Percentiles rank a stretch among this genome's conserved stretches.
These are phyloP conservation scores for Pythium monospermum DNA, from an alignment of 352 stramenopile species.

Conservation along the genomic window DNA sequence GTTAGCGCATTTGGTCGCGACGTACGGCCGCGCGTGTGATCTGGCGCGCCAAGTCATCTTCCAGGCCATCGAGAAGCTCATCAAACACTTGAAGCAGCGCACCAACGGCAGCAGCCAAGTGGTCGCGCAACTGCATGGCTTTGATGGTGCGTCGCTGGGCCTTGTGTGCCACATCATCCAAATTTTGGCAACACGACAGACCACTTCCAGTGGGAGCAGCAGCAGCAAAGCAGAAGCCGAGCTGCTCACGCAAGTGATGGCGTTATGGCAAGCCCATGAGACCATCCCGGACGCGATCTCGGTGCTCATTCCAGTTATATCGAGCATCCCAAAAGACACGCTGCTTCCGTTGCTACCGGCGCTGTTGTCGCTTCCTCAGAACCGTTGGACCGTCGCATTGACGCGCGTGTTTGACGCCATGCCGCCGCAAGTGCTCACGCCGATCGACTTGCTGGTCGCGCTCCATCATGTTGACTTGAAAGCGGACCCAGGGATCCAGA, in stretches of 20 bases:
- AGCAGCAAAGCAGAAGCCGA: constrained; percentile 25
- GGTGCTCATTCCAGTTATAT: constrained; percentile 63
- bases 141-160: constrained; percentile 48
- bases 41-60: constrained; percentile 67
- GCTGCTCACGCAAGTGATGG: constrained; percentile 58
- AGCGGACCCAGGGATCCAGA: constrained; percentile 61
- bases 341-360: constrained; percentile 60
- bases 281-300: constrained; percentile 59
- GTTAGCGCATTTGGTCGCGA: constrained; percentile 46
- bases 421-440: constrained; percentile 56
- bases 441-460: constrained; percentile 65
- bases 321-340: constrained; percentile 44
- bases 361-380: constrained; percentile 46
- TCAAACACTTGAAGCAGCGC: constrained; percentile 75
- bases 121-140: constrained; percentile 62
- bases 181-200: constrained; percentile 39
- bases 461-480: constrained; percentile 77
- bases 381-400: constrained; percentile 58
- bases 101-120: constrained; percentile 44
- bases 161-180: constrained; percentile 77
- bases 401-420: constrained; percentile 68
- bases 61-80: constrained; percentile 78
- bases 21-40: constrained; percentile 57
- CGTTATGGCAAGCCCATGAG: constrained; percentile 50
- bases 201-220: constrained; percentile 6